Base-by-base conservation (phyloP, 2,329 filamentous ascomycete genomes). In the Daldinia eschscholtzii region DNA sequence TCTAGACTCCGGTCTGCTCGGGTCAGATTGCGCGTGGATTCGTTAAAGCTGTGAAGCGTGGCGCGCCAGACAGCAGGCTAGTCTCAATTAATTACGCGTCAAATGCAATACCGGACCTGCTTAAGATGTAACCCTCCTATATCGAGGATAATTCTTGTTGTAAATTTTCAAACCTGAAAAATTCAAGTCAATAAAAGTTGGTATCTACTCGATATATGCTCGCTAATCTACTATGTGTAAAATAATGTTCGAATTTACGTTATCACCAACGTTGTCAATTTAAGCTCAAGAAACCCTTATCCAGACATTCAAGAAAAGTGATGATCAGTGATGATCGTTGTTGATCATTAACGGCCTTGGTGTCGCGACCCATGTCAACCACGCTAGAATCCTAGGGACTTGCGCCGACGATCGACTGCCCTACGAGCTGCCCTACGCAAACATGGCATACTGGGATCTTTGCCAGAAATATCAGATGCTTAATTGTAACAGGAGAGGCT, bases 221-320 rank as follows among this genome's bases (percentile, higher is more conserved):
- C 35, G 3, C 13, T 50, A 13, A 50, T 10, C 13, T 26, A 28
- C n/a, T 42, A 50, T 2, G 18, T 50, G 26, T 18, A 13, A 39
- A 2, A 20, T n/a, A 20, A 4, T 44, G 12, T 12, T 44, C 44
- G 10, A 30, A 42, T 56, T 18, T 23, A 23, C 1, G 7, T 58
- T 10, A 15, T 33, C 35, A 12, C 15, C 15, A 42, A 35, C 9
- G 64, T 42, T 70, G 67, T 71, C 52, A 23, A 70, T 59, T 70
- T 70, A 71, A 70, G 64, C 70, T 71, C 39, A 57, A 61, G 28
- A 57, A 55, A 26, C 46, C 60, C 57, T 63, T 44, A 70, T 63
- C 63, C 35, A 48, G 52, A 59, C 57, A 30, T 41, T 20, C 52
- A 56, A 3, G 41, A 65, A 60, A 37, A 61, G 13, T 41, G 67